phyloP scores from a whole-genome alignment of 1,284 basidiomycete species.

The Peniophora sp. region DNA sequence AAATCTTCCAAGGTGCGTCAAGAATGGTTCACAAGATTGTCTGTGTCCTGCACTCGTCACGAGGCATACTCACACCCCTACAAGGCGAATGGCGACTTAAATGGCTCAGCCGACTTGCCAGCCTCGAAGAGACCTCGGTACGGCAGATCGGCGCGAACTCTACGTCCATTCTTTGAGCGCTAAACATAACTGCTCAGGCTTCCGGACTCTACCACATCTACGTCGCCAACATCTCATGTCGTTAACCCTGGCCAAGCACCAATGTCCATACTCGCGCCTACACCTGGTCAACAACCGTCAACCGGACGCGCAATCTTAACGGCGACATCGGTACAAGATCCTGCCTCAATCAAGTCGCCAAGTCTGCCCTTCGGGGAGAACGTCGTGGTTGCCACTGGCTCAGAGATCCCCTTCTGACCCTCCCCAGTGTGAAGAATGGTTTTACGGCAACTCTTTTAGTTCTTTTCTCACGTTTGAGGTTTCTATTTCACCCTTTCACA shows the following conservation, averaged over 20 bases:
- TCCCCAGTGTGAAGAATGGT: no score
- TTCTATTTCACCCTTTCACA: no score
- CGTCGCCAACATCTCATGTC: constrained; percentile 1
- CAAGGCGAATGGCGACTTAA: constrained; percentile 57
- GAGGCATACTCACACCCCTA: constrained; percentile 8
- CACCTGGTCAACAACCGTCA: neutral
- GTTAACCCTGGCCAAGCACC: constrained; percentile 5
- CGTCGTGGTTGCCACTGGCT: constrained; percentile 45
- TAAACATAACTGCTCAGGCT: no score
- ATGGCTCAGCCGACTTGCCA: constrained; percentile 62
- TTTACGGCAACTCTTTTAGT: no score
- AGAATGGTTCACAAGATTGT: constrained; percentile 12
- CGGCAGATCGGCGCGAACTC: constrained; percentile 15
- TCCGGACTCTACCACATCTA: neutral
- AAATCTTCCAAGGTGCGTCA: constrained; percentile 72
- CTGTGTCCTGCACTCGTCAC: constrained; percentile 9
- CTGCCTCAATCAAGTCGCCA: constrained; percentile 49
- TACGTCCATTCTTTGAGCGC: no score
- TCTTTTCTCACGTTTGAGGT: no score
- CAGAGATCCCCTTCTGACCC: constrained; percentile 10
- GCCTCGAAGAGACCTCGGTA: constrained; percentile 60
- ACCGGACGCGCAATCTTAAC: constrained; percentile 3
- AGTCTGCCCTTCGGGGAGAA: constrained; percentile 60
- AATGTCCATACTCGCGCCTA: constrained; percentile 1
- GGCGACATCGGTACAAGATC: constrained; percentile 23